Evolutionary conservation across 2,329 filamentous ascomycete species (phyloP).

Genomic region (Pyricularia sp.): DNA sequence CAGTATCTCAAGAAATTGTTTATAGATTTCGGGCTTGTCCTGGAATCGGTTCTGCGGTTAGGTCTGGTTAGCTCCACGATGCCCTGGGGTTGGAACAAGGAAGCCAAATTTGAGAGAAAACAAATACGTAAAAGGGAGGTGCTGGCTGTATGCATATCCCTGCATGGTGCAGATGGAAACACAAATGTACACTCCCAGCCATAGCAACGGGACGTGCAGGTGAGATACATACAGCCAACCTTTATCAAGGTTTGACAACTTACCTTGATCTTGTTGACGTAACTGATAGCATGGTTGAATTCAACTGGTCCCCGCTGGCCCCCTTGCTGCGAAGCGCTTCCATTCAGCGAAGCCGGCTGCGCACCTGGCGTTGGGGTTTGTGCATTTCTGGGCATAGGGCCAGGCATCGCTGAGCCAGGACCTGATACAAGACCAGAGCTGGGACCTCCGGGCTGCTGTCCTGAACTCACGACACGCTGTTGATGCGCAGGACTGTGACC

Average conservation of each 20-base stretch:
- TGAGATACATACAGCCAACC: not conserved
- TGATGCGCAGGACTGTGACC: conserved; percentile 18
- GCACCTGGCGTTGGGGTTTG: conserved; percentile 50
- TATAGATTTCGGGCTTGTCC: conserved; percentile 95
- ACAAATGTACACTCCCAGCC: not conserved
- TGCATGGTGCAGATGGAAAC: not conserved
- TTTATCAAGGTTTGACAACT: conserved; percentile 15
- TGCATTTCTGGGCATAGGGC: conserved; percentile 28
- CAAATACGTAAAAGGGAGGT: not conserved
- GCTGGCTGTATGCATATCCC: not conserved
- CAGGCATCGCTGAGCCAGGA: conserved; percentile 3
- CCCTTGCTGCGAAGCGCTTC: conserved; percentile 47
- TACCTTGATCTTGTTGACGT: conserved; percentile 99
- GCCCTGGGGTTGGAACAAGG: conserved; percentile 2
- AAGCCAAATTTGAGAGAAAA: not conserved
- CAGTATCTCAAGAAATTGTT: conserved; percentile 95
- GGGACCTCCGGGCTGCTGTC: conserved; percentile 17
- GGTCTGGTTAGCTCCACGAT: conserved; percentile 1
- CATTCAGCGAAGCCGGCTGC: conserved; percentile 45
- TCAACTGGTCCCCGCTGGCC: conserved; percentile 89
- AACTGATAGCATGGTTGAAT: conserved; percentile 98
- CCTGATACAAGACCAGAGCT: conserved; percentile 11
- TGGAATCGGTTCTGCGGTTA: conserved; percentile 78
- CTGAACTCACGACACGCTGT: conserved; percentile 17
- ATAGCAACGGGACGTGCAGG: not conserved